Conservation (phyloP, 805 yeast genomes). For the Barnettozyma populi region DNA sequence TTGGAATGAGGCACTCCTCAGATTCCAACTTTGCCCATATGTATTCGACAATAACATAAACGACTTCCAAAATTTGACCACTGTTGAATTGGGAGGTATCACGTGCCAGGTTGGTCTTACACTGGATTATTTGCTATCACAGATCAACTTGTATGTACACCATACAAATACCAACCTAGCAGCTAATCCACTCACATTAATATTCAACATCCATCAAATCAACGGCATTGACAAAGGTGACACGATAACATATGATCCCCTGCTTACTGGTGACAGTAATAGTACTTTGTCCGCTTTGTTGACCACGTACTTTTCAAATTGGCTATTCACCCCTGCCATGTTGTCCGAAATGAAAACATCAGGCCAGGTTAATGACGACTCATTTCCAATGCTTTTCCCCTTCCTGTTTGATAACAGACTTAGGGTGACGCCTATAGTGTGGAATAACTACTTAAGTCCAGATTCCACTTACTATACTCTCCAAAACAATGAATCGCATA, state of each 20-base stretch:
- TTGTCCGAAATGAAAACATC: constrained; percentile 18
- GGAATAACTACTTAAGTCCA: constrained; percentile 23
- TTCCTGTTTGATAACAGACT: constrained; percentile 31
- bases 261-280: constrained; percentile 10
- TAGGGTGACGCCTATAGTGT: constrained; percentile 34
- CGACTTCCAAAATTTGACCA: constrained; percentile 3
- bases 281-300: constrained; percentile 24
- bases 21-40: constrained; percentile 58
- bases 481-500: background rate
- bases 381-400: constrained; percentile 31
- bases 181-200: constrained; percentile 38
- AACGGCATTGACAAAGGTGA: background rate
- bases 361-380: constrained; percentile 18
- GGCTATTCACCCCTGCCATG: constrained; percentile 28
- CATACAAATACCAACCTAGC: constrained; percentile 41
- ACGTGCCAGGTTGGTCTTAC: constrained; percentile 23
- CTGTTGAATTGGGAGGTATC: constrained; percentile 12
- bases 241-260: background rate
- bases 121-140: constrained; percentile 24
- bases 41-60: constrained; percentile 25
- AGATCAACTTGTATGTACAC: constrained; percentile 30
- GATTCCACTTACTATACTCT: constrained; percentile 29
- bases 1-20: constrained; percentile 40
- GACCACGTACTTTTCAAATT: constrained; percentile 11
- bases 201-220: constrained; percentile 31